These are phyloP conservation scores for Nidula niveotomentosa DNA, from an alignment of 1,284 basidiomycete species.

Conservation along the genomic window DNA sequence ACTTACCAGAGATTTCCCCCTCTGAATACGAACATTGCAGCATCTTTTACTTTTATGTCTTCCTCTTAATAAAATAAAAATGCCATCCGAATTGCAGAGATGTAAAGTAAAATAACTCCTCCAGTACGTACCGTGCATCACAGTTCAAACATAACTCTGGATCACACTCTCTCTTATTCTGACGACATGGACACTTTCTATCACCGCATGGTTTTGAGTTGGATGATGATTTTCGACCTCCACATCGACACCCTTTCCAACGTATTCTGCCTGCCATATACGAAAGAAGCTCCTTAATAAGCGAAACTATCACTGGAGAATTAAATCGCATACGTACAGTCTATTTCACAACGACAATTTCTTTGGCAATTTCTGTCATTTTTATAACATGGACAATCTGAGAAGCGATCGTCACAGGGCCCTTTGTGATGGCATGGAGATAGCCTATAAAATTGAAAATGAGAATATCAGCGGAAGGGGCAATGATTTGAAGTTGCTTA, in stretches of 20 bases:
- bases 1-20: conserved; percentile 17
- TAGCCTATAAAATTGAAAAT: conserved; percentile 6
- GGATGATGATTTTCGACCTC: background rate
- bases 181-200: background rate
- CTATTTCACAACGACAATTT: conserved; percentile 23
- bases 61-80: too few relatives aligned
- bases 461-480: background rate
- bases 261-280: conserved; percentile 15
- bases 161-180: conserved; percentile 45
- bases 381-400: conserved; percentile 25
- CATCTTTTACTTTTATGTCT: background rate
- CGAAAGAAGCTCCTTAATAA: too few relatives aligned
- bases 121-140: conserved; percentile 23
- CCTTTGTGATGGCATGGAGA: conserved; percentile 37
- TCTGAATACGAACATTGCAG: conserved; percentile 2
- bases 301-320: background rate
- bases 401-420: conserved; percentile 23
- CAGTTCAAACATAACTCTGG: conserved; percentile 43
- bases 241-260: conserved; percentile 42
- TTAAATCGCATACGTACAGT: conserved; percentile 20
- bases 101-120: background rate
- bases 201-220: background rate
- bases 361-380: conserved; percentile 27
- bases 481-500: background rate
- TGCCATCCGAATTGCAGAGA: background rate